phyloP scores from a whole-genome alignment of 2,329 filamentous ascomycete genomes.

The Trichoderma lentiforme region DNA sequence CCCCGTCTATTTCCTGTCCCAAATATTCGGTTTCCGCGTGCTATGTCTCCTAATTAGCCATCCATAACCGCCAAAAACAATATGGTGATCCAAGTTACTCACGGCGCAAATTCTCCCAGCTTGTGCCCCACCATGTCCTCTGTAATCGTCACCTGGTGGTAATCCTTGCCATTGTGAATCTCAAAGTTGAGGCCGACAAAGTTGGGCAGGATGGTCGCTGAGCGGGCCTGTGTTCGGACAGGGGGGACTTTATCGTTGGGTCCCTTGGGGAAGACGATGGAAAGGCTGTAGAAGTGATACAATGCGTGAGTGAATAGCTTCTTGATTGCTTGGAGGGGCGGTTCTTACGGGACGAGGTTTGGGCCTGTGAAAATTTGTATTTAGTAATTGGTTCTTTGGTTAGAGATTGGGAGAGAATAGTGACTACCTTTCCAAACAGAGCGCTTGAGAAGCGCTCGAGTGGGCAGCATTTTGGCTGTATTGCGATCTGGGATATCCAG shows the following conservation, averaged over 20 bases:
- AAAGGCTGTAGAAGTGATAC: constrained; percentile 45
- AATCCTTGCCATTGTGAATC: constrained; percentile 87
- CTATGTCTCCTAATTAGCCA: constrained; percentile 33
- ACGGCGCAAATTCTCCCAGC: constrained; percentile 88
- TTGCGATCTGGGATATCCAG: background rate
- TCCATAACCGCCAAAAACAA: background rate
- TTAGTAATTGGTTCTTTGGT: too few species aligned
- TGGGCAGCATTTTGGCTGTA: constrained; percentile 59
- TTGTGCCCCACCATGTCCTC: constrained; percentile 98
- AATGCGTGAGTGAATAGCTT: background rate
- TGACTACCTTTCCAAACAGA: constrained; percentile 82
- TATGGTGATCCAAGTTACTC: constrained; percentile 40
- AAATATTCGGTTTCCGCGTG: constrained; percentile 58
- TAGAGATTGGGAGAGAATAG: background rate
- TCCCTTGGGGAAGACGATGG: constrained; percentile 58
- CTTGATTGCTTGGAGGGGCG: background rate
- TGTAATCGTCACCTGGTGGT: constrained; percentile 77
- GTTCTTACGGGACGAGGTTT: constrained; percentile 52
- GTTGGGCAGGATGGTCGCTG: constrained; percentile 85
- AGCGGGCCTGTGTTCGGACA: constrained; percentile 82
- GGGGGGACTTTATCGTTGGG: constrained; percentile 63
- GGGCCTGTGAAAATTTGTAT: constrained; percentile 39
- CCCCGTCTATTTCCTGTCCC: constrained; percentile 38
- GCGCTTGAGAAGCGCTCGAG: constrained; percentile 64
- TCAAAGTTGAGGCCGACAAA: constrained; percentile 89